These are phyloP conservation scores for Coemansia sp. DNA, from an alignment of 192 early-diverging fungal genomes.

Conservation along the genomic window DNA sequence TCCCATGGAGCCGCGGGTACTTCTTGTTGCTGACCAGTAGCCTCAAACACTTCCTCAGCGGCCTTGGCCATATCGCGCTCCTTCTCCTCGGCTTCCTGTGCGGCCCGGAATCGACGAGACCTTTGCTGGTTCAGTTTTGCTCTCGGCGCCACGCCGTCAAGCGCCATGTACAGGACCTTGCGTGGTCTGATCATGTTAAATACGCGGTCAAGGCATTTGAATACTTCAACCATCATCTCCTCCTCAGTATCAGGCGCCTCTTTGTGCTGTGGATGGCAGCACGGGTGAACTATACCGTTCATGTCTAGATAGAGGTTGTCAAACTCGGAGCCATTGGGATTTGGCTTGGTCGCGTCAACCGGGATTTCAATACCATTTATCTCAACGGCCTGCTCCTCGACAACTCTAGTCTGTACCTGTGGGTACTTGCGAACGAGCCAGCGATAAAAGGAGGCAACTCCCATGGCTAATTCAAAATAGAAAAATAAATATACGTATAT, in stretches of 20 bases:
- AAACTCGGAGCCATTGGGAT: conserved; percentile 90
- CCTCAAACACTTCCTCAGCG: conserved; percentile 59
- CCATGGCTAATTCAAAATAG: conserved; percentile 57
- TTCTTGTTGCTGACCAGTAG: conserved; percentile 56
- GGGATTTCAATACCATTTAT: conserved; percentile 80
- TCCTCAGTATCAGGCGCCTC: conserved; percentile 82
- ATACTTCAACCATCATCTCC: conserved; percentile 95
- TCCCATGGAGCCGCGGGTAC: conserved; percentile 77
- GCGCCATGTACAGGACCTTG: conserved; percentile 97
- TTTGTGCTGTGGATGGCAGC: conserved; percentile 70
- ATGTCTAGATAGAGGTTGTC: conserved; percentile 99
- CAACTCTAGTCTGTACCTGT: conserved; percentile 68
- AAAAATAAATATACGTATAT: conserved; percentile 2
- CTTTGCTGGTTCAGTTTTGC: conserved; percentile 99
- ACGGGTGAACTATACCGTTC: conserved; percentile 95
- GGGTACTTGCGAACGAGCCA: conserved; percentile 81
- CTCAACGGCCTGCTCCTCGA: conserved; percentile 68
- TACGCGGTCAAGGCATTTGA: conserved; percentile 95
- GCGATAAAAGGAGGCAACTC: conserved; percentile 81
- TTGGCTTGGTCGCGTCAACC: conserved; percentile 85
- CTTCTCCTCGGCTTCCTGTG: conserved; percentile 69
- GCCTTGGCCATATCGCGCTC: conserved; percentile 26
- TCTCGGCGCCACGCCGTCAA: conserved; percentile 98
- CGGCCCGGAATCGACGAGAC: conserved; percentile 93
- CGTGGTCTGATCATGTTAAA: conserved; percentile 91